Conservation (phyloP, 2,329 filamentous ascomycete genomes). For the Chaetomiaceae sp. region DNA sequence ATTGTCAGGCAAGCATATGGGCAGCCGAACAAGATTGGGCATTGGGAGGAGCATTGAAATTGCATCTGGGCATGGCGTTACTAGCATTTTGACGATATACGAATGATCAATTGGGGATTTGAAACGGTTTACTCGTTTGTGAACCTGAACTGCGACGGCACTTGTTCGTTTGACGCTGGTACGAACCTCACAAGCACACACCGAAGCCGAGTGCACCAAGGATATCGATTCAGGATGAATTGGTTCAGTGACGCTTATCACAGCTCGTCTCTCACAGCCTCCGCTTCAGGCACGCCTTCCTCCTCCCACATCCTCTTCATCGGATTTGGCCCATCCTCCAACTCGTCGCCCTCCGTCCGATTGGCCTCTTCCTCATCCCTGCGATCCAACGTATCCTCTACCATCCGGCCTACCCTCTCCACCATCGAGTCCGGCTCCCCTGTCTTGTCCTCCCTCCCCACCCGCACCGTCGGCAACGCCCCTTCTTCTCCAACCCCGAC, state of each 20-base stretch:
- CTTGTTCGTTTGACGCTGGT: too few species aligned
- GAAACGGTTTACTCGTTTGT: too few species aligned
- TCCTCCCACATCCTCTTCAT: constrained; percentile 60
- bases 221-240: too few species aligned
- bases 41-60: background rate
- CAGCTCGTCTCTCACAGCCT: constrained; percentile 26
- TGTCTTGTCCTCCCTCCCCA: constrained; percentile 28
- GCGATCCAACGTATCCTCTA: constrained; percentile 24
- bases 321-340: constrained; percentile 40
- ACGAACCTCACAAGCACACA: too few species aligned
- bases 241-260: constrained; percentile 17
- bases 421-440: constrained; percentile 37
- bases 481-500: constrained; percentile 32
- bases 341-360: constrained; percentile 18
- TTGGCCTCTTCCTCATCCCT: constrained; percentile 28
- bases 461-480: constrained; percentile 46
- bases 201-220: too few species aligned
- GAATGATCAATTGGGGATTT: too few species aligned
- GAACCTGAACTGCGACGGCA: too few species aligned
- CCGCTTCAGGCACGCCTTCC: constrained; percentile 17
- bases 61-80: too few species aligned
- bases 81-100: too few species aligned
- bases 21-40: background rate
- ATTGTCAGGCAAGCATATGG: too few species aligned
- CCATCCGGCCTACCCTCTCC: constrained; percentile 49